Base-by-base conservation (phyloP, 1,284 basidiomycete species). In the Melampsora americana region DNA sequence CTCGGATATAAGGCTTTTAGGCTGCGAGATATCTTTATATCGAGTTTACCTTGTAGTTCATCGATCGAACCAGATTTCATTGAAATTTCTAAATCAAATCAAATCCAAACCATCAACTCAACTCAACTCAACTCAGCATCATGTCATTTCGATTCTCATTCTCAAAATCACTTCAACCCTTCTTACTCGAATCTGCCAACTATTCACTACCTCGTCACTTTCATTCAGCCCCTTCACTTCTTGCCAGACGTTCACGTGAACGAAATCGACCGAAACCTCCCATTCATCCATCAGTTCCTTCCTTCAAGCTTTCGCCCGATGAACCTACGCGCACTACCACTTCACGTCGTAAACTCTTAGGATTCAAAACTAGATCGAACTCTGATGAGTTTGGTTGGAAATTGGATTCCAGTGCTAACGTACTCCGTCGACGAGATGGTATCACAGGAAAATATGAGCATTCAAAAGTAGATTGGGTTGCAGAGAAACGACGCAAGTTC, bases 391-490 rank as follows among this genome's bases (percentile, higher is more conserved):
- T 76, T 44, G 73, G n/a, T 5, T 76, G 73, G 73, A 68, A 76
- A 68, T 44, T 67, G 11, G 66, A 76, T 64, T 68, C 73, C 7
- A 67, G 56, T 62, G 39, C 66, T 26, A 76, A 76, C 48, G 66
- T 76, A 20, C 30, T 76, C 16, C 53, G 73, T 23, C 46, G 73
- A 39, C 59, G 32, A 56, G 73, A 76, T 62, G 73, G 73, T 16
- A 62, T 76, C 23, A 69, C 66, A 20, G 73, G 73, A n/a, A 76
- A 76, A 61, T 76, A 62, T 48, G 59, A 48, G 35, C 73, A 76
- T 64, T 59, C 73, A 5, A 76, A 76, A 69, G 46, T 68, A 28
- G 73, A 76, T 64, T 76, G 73, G 73, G 61, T 61, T 23, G 56
- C 30, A 42, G 73, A 76, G 18, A 64, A 50, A 32, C 65, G 65